Percentiles rank a stretch among this genome's conserved stretches.
Evolutionary conservation across 495 filamentous ascomycete species (phyloP).

Genomic region (Daldinia childiae): DNA sequence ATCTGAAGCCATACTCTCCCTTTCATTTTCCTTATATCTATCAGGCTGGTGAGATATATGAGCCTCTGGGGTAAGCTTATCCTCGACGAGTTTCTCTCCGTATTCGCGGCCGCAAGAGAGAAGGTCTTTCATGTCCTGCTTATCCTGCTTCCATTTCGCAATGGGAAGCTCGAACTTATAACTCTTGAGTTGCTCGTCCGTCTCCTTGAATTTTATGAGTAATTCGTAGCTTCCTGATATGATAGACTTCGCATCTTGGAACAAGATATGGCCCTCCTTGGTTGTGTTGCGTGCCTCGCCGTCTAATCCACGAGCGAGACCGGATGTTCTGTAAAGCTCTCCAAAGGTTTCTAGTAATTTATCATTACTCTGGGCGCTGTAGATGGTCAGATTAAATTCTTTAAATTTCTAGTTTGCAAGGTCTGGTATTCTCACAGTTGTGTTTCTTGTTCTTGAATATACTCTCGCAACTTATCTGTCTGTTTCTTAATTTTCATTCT

Average conservation of each 20-base stretch:
- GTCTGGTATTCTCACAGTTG: constrained; percentile 34
- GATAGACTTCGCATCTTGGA: constrained; percentile 24
- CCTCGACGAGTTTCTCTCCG: constrained; percentile 49
- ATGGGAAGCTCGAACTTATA: constrained; percentile 39
- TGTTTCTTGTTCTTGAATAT: constrained; percentile 30
- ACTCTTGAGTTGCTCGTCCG: constrained; percentile 35
- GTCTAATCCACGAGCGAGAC: not conserved
- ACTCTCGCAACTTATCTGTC: constrained; percentile 21
- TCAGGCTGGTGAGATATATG: constrained; percentile 22
- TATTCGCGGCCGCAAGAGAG: constrained; percentile 46
- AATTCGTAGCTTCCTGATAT: constrained; percentile 27
- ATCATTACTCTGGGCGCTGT: constrained; percentile 22
- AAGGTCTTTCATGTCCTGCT: constrained; percentile 46
- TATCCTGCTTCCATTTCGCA: constrained; percentile 51
- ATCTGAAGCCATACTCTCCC: constrained; percentile 41
- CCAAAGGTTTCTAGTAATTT: constrained; percentile 16
- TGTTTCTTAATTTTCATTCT: constrained; percentile 23
- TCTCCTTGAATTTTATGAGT: constrained; percentile 40
- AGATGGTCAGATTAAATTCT: not conserved
- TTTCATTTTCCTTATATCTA: constrained; percentile 39
- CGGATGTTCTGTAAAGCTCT: constrained; percentile 3
- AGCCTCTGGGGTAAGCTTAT: constrained; percentile 39
- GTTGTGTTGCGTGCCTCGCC: not conserved
- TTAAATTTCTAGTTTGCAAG: not conserved
- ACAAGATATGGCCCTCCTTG: constrained; percentile 40